These are phyloP conservation scores for Oidiodendron maius DNA, from an alignment of 495 filamentous ascomycete species.

Conservation along the genomic window DNA sequence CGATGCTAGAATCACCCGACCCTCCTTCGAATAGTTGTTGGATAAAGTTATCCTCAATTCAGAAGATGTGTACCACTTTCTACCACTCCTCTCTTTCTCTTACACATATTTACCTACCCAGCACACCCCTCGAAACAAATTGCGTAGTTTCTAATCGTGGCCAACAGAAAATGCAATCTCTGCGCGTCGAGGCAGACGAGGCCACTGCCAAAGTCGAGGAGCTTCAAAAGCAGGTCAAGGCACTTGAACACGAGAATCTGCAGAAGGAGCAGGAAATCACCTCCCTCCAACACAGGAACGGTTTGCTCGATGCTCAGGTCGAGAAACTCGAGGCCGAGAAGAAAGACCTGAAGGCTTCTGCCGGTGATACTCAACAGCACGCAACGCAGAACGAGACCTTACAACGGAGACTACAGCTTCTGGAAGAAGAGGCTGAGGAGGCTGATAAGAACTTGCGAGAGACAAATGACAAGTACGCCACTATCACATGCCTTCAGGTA, in stretches of 20 bases:
- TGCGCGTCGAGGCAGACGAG: constrained; percentile 89
- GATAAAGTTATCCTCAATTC: too few relatives aligned
- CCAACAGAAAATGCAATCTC: constrained; percentile 78
- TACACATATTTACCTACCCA: too few relatives aligned
- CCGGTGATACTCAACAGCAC: constrained; percentile 66
- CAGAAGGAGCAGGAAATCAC: constrained; percentile 96
- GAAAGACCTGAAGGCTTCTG: constrained; percentile 72
- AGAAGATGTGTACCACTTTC: too few relatives aligned
- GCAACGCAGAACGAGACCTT: constrained; percentile 83
- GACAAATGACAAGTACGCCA: constrained; percentile 92
- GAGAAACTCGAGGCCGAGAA: constrained; percentile 78
- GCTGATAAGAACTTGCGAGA: constrained; percentile 91
- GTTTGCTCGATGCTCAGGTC: constrained; percentile 78
- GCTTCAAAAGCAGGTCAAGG: constrained; percentile 78
- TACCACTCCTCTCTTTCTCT: background rate
- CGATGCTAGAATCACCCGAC: background rate
- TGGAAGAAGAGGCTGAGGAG: constrained; percentile 96
- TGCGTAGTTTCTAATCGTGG: too few relatives aligned
- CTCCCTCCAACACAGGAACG: constrained; percentile 87
- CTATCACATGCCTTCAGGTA: constrained; percentile 1
- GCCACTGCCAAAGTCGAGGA: constrained; percentile 74
- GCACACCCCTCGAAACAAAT: too few relatives aligned
- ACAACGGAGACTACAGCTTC: constrained; percentile 84
- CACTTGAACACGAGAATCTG: constrained; percentile 89
- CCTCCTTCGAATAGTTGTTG: too few relatives aligned